phyloP scores from a whole-genome alignment of 148 eudicot genomes.

The Vaccinium corymbosum region DNA sequence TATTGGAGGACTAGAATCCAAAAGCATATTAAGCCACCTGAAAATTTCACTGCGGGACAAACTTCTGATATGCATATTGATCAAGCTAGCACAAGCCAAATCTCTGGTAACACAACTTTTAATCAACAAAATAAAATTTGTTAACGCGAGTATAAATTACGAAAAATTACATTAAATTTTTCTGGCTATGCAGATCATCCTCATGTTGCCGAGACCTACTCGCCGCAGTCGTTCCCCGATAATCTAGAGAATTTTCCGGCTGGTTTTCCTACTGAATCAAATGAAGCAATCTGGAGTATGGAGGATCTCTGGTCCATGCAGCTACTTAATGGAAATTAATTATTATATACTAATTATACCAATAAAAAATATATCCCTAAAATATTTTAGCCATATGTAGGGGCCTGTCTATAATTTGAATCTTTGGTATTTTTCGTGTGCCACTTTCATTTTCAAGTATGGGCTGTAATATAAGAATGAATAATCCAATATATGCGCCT shows the following conservation, averaged over 20 bases:
- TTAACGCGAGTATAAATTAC: background rate
- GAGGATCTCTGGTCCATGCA: constrained; percentile 84
- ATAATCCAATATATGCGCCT: background rate
- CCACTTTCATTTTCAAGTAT: background rate
- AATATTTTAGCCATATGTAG: background rate
- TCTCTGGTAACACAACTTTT: background rate
- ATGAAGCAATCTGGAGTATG: constrained; percentile 50
- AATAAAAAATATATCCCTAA: background rate
- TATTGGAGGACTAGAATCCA: constrained; percentile 88
- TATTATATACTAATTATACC: background rate
- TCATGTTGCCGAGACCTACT: constrained; percentile 23
- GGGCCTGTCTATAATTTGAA: background rate
- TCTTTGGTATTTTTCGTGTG: background rate
- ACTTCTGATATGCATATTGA: constrained; percentile 1
- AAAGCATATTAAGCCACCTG: constrained; percentile 61
- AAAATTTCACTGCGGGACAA: constrained; percentile 7
- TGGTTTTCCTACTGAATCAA: constrained; percentile 32
- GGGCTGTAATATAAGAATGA: constrained; percentile 7
- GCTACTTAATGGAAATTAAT: constrained; percentile 26
- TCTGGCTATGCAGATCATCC: background rate
- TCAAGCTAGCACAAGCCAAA: constrained; percentile 31
- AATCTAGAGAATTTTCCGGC: constrained; percentile 21
- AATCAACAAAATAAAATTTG: background rate
- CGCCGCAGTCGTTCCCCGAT: constrained; percentile 15
- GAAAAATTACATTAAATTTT: background rate